Evolutionary conservation across 768 basidiomycete genomes (phyloP).

Genomic region (Boletellus emodensis): DNA sequence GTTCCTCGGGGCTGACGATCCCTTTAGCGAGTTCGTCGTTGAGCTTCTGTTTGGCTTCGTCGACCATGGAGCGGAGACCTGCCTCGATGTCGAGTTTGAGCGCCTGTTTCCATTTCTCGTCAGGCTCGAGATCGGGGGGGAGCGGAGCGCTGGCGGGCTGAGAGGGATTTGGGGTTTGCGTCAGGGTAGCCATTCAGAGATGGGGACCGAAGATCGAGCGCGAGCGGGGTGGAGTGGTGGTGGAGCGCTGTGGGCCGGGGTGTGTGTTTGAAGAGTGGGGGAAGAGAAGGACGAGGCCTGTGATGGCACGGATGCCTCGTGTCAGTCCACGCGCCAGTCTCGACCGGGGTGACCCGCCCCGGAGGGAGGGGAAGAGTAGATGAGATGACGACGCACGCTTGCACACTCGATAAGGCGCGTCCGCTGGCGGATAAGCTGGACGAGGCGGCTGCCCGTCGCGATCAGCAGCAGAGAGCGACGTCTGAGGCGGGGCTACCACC

Average conservation of each 20-base stretch:
- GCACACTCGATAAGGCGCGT: too few relatives aligned
- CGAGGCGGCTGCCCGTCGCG: too few relatives aligned
- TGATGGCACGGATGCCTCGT: too few relatives aligned
- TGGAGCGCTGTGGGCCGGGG: not conserved
- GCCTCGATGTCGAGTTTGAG: constrained; percentile 52
- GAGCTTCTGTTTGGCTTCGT: constrained; percentile 60
- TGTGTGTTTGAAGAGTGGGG: too few relatives aligned
- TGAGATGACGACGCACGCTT: too few relatives aligned
- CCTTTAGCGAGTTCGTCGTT: constrained; percentile 47
- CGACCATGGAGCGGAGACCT: constrained; percentile 38
- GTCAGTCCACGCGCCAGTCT: too few relatives aligned
- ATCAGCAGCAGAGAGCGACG: too few relatives aligned
- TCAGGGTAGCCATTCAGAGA: constrained; percentile 23
- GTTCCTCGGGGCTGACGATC: constrained; percentile 30
- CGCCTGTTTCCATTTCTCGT: constrained; percentile 50
- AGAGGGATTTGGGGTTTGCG: constrained; percentile 13
- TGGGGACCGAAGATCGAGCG: constrained; percentile 1
- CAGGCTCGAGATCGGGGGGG: constrained; percentile 41
- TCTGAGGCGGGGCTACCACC: too few relatives aligned
- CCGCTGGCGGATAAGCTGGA: too few relatives aligned
- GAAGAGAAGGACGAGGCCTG: too few relatives aligned
- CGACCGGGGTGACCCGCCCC: too few relatives aligned
- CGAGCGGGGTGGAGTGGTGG: not conserved
- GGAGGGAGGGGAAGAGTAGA: too few relatives aligned
- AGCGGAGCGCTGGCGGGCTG: constrained; percentile 7